Base-by-base conservation (phyloP, 176 grass and related monocot genomes). In the Carex parvula region DNA sequence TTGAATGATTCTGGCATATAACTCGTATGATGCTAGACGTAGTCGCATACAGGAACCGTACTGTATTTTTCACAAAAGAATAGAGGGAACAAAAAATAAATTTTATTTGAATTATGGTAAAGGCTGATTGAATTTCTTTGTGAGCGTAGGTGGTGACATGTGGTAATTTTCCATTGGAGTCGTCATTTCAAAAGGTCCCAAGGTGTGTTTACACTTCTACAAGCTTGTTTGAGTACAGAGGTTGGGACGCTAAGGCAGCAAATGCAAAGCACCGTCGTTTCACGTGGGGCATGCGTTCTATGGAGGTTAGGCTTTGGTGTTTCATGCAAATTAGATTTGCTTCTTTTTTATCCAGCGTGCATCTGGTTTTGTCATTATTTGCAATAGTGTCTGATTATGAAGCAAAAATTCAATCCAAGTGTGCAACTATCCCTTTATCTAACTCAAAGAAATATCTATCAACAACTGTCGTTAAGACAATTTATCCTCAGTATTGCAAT, bases 181-280 rank as follows among this genome's bases (percentile, higher is more conserved):
- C 96, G 6, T 95, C 96, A 50, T 98, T 88, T 87, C 96, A 98
- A 87, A 91, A 86, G 86, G 88, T 98, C 22, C 96, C 96, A 18
- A 95, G 96, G 87, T 98, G 96, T 57, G 96, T 98, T 46, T 98
- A 98, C 87, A 95, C 96, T 82, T 98, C 96, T 33, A 95, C 96
- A 67, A 88, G 88, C 55, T 74, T 98, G 33, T 93, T 89, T 81
- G 96, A 95, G 77, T 98, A 98, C 85, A 95, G 89, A 76, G 96
- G 93, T 37, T 98, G 96, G 96, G 89, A 92, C 81, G 89, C 96
- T 41, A 98, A 98, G 89, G 87, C 88, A 83, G 89, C 91, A 30
- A 95, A 90, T 78, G 22, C 88, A 18, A 68, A 95, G 64, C 96
- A 98, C 70, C 89, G 87, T 6, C 85, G 79, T 24, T 95, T 98